Evolutionary conservation across 805 yeast genomes (phyloP).

Genomic region (Suhomyces canberraensis): DNA sequence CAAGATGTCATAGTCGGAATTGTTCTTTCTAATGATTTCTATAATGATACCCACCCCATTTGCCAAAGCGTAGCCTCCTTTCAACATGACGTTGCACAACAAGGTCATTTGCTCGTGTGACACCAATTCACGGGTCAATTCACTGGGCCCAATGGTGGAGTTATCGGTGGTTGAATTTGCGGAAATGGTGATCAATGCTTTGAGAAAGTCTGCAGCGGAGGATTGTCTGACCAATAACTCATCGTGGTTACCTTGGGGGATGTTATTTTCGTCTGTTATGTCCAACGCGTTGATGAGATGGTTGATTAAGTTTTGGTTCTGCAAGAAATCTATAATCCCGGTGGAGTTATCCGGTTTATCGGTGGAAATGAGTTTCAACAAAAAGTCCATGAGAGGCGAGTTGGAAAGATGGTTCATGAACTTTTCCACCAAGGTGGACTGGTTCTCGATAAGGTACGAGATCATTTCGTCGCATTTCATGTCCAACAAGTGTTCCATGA

Average conservation of each 20-base stretch:
- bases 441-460: constrained; percentile 41
- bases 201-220: constrained; percentile 44
- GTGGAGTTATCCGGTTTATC: constrained; percentile 47
- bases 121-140: constrained; percentile 43
- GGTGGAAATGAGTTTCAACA: constrained; percentile 41
- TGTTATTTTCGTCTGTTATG: constrained; percentile 10
- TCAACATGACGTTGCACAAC: constrained; percentile 39
- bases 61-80: constrained; percentile 46
- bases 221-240: constrained; percentile 30
- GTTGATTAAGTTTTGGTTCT: constrained; percentile 36
- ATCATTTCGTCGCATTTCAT: constrained; percentile 50
- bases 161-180: constrained; percentile 47
- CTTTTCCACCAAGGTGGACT: constrained; percentile 38
- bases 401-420: constrained; percentile 43
- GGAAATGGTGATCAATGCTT: constrained; percentile 44
- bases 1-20: constrained; percentile 44
- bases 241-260: constrained; percentile 14
- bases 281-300: constrained; percentile 35
- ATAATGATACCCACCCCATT: constrained; percentile 48
- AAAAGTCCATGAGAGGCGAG: constrained; percentile 46
- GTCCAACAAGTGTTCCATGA: constrained; percentile 63
- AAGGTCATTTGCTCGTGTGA: constrained; percentile 33
- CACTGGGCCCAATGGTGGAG: constrained; percentile 46
- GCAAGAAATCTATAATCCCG: constrained; percentile 44
- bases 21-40: constrained; percentile 44